Conservation (phyloP, 805 yeast genomes). For the Wickerhamiella kazuoi region DNA sequence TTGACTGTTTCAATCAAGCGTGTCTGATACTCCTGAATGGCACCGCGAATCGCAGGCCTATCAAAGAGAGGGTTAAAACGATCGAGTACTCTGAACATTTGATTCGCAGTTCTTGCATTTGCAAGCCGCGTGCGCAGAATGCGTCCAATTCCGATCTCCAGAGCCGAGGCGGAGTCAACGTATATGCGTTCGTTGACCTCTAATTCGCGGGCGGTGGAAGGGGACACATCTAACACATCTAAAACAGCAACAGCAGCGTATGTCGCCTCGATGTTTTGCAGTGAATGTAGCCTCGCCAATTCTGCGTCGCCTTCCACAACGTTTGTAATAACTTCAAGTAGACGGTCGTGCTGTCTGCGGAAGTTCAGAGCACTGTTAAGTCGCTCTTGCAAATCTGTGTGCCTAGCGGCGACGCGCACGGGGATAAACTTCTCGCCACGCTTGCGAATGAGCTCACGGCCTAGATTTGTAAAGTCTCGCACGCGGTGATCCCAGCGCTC, state of each 20-base stretch:
- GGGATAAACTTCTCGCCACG: slow-evolving; percentile 53
- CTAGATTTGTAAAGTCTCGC: slow-evolving; percentile 44
- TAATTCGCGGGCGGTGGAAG: slow-evolving; percentile 28
- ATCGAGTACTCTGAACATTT: slow-evolving; percentile 35
- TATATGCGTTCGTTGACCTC: slow-evolving; percentile 25
- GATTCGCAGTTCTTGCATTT: slow-evolving; percentile 23
- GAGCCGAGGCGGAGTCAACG: slow-evolving; percentile 25
- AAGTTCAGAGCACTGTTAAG: slow-evolving; percentile 29
- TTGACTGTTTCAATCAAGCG: slow-evolving; percentile 33
- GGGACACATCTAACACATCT: slow-evolving; percentile 23
- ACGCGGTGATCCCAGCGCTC: slow-evolving; percentile 40
- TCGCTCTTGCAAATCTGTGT: slow-evolving; percentile 25
- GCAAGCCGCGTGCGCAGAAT: slow-evolving; percentile 26
- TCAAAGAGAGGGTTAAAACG: slow-evolving; percentile 31
- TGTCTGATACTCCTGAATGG: slow-evolving; percentile 42
- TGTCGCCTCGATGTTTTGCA: slow-evolving; percentile 25
- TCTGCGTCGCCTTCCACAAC: slow-evolving; percentile 6
- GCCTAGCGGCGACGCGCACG: slow-evolving; percentile 38
- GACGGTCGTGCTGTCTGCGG: slow-evolving; percentile 35
- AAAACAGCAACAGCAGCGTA: slow-evolving; percentile 25
- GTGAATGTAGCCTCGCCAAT: slow-evolving; percentile 14
- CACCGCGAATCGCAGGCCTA: slow-evolving; percentile 38
- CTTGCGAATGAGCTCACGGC: slow-evolving; percentile 60
- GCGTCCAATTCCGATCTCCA: slow-evolving; percentile 31
- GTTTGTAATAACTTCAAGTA: slow-evolving; percentile 16